phyloP scores from a whole-genome alignment of 768 basidiomycete genomes.

The Cystofilobasidium ferigula region DNA sequence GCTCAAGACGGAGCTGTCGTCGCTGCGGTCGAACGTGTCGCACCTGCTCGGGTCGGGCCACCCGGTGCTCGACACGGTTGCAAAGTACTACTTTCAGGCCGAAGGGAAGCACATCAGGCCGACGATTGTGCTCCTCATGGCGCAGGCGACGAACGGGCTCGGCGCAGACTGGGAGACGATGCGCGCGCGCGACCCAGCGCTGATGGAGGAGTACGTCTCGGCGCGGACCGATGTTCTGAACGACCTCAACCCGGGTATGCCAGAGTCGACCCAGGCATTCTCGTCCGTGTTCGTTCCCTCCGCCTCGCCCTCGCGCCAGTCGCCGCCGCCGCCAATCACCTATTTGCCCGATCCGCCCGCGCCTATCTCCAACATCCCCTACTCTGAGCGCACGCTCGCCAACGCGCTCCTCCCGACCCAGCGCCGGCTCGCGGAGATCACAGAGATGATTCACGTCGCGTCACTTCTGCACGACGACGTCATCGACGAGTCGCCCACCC shows the following conservation, averaged over 20 bases:
- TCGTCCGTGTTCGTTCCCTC: slow-evolving; percentile 38
- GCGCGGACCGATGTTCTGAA: slow-evolving; percentile 64
- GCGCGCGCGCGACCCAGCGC: slow-evolving; percentile 47
- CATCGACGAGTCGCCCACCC: slow-evolving; percentile 59
- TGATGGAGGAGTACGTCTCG: slow-evolving; percentile 68
- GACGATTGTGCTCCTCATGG: slow-evolving; percentile 73
- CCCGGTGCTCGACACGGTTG: slow-evolving; percentile 73
- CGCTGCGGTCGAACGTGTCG: slow-evolving; percentile 61
- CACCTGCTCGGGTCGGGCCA: slow-evolving; percentile 76
- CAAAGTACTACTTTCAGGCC: slow-evolving; percentile 83
- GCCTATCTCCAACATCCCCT: slow-evolving; percentile 33
- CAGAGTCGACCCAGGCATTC: slow-evolving; percentile 63
- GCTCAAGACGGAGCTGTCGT: slow-evolving; percentile 60
- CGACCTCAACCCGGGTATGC: slow-evolving; percentile 81
- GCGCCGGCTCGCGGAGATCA: slow-evolving; percentile 81
- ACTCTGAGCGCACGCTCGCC: slow-evolving; percentile 37
- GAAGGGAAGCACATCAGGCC: slow-evolving; percentile 74
- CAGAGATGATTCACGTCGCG: slow-evolving; percentile 97
- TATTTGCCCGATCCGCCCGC: slow-evolving; percentile 36
- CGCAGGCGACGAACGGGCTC: slow-evolving; percentile 85
- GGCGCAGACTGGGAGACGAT: slow-evolving; percentile 45
- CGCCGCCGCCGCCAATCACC: not conserved
- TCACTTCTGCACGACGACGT: slow-evolving; percentile 88
- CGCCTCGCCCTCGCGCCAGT: slow-evolving; percentile 42
- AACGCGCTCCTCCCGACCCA: slow-evolving; percentile 65